Base-by-base conservation (phyloP, 495 filamentous ascomycete species). In the Hyaloscypha variabilis region DNA sequence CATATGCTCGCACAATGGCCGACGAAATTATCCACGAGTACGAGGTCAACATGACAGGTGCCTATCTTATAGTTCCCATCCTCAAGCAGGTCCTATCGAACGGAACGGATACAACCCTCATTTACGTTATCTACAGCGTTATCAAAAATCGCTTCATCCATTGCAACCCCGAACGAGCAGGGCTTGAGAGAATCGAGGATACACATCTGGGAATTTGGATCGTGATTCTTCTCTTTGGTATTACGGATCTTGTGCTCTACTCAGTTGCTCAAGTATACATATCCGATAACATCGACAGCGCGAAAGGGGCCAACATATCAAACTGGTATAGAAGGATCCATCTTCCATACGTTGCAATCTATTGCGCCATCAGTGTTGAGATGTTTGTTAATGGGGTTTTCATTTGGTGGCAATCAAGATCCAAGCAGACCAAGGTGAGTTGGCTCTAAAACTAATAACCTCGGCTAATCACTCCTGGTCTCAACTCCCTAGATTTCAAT, bases 51-150 rank as follows among this genome's bases (percentile, higher is more conserved):
- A 46, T 46, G 39, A 46, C 39, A 46, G 39, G 39, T 46, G 6
- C 39, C 6, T 46, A 46, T 46, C 39, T 46, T 46, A 14, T 46
- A 46, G 11, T 46, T 46, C 39, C 39, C 8, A 46, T 46, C 13
- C 39, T 46, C 39, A 46, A 46, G 39, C 39, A 46, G 39, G 39
- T 46, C 39, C 39, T 46, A 46, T 46, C 39, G 39, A 46, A 46
- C 6, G 39, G 39, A 46, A 46, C 39, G 13, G 39, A 46, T 46
- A 46, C 39, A 46, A 46, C 39, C 17, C 39, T 46, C 39, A 46
- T 46, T 11, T 46, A 46, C 13, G 39, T 46, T 46, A 17, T 46
- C 13, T 46, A 46, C 39, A 46, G 39, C 39, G 39, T 46, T 46
- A 46, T 46, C 39, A 46, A 46, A 46, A 46, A 46, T 17, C 39